phyloP scores from a whole-genome alignment of 2,329 filamentous ascomycete genomes.

The Pleurostoma richardsiae region DNA sequence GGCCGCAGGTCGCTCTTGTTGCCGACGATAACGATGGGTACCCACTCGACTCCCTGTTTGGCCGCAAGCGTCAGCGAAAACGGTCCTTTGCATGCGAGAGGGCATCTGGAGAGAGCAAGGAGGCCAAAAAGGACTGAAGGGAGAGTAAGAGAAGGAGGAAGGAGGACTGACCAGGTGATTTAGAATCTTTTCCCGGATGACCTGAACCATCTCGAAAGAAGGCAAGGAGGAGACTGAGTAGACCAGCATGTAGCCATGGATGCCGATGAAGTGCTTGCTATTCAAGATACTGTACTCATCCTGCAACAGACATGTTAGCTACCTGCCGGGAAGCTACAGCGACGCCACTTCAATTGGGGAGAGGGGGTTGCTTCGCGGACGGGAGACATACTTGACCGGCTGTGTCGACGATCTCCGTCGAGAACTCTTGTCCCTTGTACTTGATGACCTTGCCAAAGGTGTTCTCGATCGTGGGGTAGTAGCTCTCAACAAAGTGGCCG shows the following conservation, averaged over 20 bases:
- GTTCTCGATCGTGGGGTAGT: slow-evolving; percentile 99
- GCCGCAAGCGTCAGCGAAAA: not conserved
- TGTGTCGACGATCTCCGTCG: slow-evolving; percentile 96
- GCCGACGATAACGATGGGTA: slow-evolving; percentile 90
- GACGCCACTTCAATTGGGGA: not conserved
- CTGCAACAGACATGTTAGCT: slow-evolving; percentile 31
- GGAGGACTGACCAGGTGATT: slow-evolving; percentile 75
- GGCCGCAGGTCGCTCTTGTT: slow-evolving; percentile 95
- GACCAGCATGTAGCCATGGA: slow-evolving; percentile 97
- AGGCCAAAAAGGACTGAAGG: not conserved
- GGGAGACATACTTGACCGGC: slow-evolving; percentile 72
- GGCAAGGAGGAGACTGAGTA: slow-evolving; percentile 95
- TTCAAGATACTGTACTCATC: slow-evolving; percentile 99
- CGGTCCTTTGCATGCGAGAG: not conserved
- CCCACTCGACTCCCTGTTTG: slow-evolving; percentile 76
- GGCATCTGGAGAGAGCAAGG: not conserved
- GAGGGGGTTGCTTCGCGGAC: not conserved
- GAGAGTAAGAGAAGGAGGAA: not conserved
- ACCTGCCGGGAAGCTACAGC: no score
- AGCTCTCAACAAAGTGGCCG: slow-evolving; percentile 96
- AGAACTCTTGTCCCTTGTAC: slow-evolving; percentile 87
- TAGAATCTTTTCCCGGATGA: slow-evolving; percentile 94
- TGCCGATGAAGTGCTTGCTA: slow-evolving; percentile 98
- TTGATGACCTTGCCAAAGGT: slow-evolving; percentile 96
- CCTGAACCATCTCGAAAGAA: slow-evolving; percentile 95